These are phyloP conservation scores for Micractinium sp. DNA, from an alignment of 139 green algal genomes.

Conservation along the genomic window DNA sequence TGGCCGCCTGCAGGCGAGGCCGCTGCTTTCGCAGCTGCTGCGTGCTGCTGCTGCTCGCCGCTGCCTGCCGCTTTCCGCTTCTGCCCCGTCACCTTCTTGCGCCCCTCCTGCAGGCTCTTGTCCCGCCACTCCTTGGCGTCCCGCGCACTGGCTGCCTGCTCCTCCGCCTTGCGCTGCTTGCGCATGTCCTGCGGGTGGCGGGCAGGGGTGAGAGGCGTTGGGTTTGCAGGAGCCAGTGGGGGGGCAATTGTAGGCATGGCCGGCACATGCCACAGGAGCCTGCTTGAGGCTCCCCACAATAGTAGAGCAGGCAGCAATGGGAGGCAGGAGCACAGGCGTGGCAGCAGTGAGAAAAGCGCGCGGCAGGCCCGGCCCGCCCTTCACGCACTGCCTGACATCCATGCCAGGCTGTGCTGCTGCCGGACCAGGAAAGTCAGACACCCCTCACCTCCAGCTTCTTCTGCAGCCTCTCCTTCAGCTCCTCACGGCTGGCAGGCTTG, in stretches of 20 bases:
- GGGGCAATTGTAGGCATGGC: too few species aligned
- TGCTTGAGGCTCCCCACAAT: neutral
- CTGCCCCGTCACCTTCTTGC: conserved; percentile 32
- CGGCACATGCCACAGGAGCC: too few species aligned
- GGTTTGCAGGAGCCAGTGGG: neutral
- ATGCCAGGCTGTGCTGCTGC: neutral
- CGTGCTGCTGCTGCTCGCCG: neutral
- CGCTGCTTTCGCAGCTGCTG: conserved; percentile 46
- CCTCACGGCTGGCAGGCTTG: conserved; percentile 53
- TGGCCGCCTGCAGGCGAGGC: conserved; percentile 47
- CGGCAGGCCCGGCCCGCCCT: too few species aligned
- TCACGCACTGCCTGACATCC: neutral
- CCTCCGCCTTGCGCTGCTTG: conserved; percentile 51
- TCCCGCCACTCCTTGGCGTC: conserved; percentile 50
- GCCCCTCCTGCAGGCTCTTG: conserved; percentile 29
- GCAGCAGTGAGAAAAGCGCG: neutral
- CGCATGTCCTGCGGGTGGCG: neutral
- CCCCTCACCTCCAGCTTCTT: conserved; percentile 60
- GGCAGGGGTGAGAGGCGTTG: neutral
- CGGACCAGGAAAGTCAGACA: neutral
- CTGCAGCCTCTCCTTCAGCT: conserved; percentile 69
- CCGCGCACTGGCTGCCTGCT: conserved; percentile 16
- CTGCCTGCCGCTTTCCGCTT: neutral
- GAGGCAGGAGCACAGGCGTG: neutral
- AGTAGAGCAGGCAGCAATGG: too few species aligned